Percentiles rank a stretch among this genome's conserved stretches.
Evolutionary conservation across 2,329 filamentous ascomycete genomes (phyloP).

Genomic region (Alternaria conjuncta): DNA sequence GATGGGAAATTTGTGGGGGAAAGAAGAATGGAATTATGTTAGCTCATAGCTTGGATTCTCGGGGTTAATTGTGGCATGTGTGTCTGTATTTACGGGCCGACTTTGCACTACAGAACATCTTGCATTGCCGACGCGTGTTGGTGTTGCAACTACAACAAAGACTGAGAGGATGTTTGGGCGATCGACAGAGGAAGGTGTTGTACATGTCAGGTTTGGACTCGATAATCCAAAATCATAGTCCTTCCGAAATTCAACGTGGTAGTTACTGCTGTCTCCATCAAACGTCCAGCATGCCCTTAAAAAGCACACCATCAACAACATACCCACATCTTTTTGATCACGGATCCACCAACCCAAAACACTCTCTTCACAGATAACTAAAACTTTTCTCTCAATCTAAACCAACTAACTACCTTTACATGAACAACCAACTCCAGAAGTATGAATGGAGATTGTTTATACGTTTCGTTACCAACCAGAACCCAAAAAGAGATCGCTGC

Average conservation of each 20-base stretch:
- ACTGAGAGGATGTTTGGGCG: neutral
- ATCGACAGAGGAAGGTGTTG: neutral
- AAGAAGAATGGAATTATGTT: neutral
- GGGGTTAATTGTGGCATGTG: neutral
- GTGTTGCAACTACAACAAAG: neutral
- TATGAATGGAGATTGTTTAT: neutral
- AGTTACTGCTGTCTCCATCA: neutral
- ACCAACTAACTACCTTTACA: neutral
- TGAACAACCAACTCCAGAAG: neutral
- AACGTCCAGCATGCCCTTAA: neutral
- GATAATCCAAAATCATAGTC: neutral
- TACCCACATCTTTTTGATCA: too few species aligned
- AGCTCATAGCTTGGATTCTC: neutral
- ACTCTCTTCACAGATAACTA: neutral
- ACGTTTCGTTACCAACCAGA: neutral
- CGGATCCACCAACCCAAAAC: neutral
- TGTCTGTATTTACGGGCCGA: neutral
- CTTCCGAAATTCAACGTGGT: neutral
- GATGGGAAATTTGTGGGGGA: neutral
- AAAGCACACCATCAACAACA: neutral
- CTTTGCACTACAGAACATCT: neutral
- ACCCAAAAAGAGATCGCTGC: neutral
- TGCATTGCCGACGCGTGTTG: neutral
- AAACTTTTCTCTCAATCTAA: neutral
- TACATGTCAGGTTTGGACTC: neutral